Percentiles rank a stretch among this genome's conserved stretches.
Conservation (phyloP, 306 rosid genomes). For the Benincasa hispida region DNA sequence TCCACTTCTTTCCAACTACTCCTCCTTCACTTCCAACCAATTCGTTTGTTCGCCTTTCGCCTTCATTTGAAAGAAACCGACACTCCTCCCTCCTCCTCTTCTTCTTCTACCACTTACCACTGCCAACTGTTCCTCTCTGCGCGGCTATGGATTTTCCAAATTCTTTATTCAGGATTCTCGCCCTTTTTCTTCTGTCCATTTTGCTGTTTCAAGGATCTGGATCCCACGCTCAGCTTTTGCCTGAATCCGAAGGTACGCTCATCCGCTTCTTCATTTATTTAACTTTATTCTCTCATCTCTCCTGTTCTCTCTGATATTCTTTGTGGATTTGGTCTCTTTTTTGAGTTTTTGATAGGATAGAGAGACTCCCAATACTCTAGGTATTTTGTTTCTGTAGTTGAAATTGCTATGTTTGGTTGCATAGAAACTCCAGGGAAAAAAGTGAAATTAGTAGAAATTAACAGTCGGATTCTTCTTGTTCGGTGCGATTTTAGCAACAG, state of each 20-base stretch:
- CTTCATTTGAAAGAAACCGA: background rate
- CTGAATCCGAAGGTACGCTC: conserved; percentile 17
- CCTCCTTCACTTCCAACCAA: background rate
- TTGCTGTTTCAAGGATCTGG: background rate
- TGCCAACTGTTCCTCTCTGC: background rate
- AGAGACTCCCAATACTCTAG: no score
- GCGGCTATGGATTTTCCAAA: background rate
- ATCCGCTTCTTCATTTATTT: no score
- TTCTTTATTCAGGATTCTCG: background rate
- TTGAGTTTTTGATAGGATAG: no score
- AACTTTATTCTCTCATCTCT: no score
- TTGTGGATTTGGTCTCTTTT: no score
- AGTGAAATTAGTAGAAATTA: no score
- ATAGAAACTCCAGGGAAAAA: no score
- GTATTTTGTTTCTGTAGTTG: no score
- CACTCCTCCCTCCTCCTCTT: background rate
- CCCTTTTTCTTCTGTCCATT: background rate
- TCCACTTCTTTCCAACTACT: background rate
- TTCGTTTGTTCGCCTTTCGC: background rate
- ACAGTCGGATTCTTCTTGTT: no score
- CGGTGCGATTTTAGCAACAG: no score
- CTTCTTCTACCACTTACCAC: background rate
- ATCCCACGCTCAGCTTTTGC: conserved; percentile 19
- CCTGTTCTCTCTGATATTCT: no score
- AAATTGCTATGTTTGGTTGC: no score